Evolutionary conservation across 2,329 filamentous ascomycete genomes (phyloP).

Genomic region (Pseudogymnoascus sp.): DNA sequence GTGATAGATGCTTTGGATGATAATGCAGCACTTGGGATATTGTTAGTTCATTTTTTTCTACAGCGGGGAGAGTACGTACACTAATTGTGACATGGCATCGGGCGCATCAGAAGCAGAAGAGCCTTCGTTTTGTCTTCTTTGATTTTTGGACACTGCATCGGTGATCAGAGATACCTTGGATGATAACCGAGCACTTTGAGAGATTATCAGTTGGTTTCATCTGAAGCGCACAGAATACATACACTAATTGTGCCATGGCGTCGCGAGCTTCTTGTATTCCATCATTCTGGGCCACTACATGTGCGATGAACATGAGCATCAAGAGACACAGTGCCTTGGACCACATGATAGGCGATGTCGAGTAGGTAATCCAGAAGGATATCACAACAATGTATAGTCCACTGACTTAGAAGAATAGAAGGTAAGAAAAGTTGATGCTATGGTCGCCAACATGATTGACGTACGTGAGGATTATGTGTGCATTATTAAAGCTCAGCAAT

Average conservation of each 20-base stretch:
- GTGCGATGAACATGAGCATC: neutral
- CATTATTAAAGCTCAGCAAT: neutral
- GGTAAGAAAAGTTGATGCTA: neutral
- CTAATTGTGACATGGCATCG: neutral
- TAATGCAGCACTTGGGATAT: neutral
- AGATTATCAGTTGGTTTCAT: neutral
- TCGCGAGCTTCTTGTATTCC: neutral
- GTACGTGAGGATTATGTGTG: neutral
- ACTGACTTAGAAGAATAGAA: neutral
- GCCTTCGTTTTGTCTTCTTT: neutral
- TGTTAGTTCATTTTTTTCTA: neutral
- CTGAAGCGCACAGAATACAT: neutral
- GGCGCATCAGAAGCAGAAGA: neutral
- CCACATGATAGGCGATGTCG: conserved; percentile 8
- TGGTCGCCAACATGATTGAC: conserved; percentile 3
- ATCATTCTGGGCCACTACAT: neutral
- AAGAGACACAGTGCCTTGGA: neutral
- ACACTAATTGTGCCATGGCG: neutral
- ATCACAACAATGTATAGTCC: neutral
- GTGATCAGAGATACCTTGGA: neutral
- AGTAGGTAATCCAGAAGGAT: neutral
- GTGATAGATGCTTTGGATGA: neutral
- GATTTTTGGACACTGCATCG: neutral
- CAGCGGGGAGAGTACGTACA: neutral
- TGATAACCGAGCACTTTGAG: neutral